Evolutionary conservation across 192 early-diverging fungal species (phyloP), one percentile per base, ranked within the genome.

Genomic region (Irineochytrium annulatum): DNA sequence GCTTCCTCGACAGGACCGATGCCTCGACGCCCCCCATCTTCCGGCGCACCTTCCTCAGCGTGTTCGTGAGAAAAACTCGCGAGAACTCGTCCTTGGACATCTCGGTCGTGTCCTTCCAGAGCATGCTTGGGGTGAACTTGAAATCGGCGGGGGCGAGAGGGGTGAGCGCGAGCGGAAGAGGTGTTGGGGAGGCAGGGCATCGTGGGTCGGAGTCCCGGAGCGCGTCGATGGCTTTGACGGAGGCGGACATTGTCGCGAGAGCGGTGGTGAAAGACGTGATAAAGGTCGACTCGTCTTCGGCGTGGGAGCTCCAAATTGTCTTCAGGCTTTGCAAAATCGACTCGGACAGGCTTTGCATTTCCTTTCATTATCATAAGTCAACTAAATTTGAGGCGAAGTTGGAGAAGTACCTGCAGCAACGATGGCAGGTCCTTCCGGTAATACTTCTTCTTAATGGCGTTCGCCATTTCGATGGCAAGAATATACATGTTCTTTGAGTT

Each of bases 401-500:
- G 14, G 27, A 5, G 6, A 34, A 62, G 71, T 78, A 86, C 83
- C 63, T 82, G 70, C 0, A 82, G 67, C 4, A 88, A 44, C 27
- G 57, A 71, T 6, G 87, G 87, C 35, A 91, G 54, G 52, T 88
- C 86, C 8, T 62, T 69, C 31, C 82, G 67, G 57, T 77, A 86
- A 56, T 85, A 87, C 54, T 82, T 79, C 46, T 70, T 55, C 28
- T 87, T 80, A 34, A 77, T 72, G 24, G 86, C 77, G 58, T 91
- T 88, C 5, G 87, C 71, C 11, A 77, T 74, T 17, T 65, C 76
- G 35, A 91, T 59, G 1, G 81, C 57, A 22, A 91, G 63, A 20
- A 89, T 59, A 57, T 91, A 89, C 4, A 82, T 46, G 56, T 88
- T 91, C 85, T 78, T 79, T 20, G 35, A 27, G 56, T 88, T 89